Evolutionary conservation across 2,329 filamentous ascomycete species (phyloP).

Genomic region (Chaetomiaceae sp.): DNA sequence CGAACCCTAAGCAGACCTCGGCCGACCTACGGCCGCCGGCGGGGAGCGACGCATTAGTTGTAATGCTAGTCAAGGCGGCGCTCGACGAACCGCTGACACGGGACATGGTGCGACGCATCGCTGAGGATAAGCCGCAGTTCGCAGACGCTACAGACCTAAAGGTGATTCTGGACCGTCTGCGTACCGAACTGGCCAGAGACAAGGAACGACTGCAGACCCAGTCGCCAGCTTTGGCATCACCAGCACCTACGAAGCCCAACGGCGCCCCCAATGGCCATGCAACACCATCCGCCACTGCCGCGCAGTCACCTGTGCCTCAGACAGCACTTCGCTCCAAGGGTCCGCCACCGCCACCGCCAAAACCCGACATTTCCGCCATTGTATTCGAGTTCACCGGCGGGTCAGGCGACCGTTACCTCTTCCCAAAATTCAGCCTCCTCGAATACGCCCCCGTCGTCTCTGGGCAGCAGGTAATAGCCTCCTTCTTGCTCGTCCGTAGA

Average conservation of each 20-base stretch:
- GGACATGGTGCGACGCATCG: constrained; percentile 51
- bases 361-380: constrained; percentile 61
- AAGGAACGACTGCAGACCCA: constrained; percentile 25
- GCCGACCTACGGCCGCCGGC: constrained; percentile 49
- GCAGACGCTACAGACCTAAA: constrained; percentile 54
- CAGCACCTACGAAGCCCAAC: constrained; percentile 20
- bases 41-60: constrained; percentile 52
- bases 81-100: constrained; percentile 48
- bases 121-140: constrained; percentile 46
- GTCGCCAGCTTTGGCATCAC: constrained; percentile 15
- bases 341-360: constrained; percentile 46
- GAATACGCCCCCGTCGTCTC: constrained; percentile 55
- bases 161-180: constrained; percentile 46
- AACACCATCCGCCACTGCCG: constrained; percentile 8
- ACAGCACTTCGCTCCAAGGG: constrained; percentile 59
- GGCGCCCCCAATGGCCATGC: constrained; percentile 20
- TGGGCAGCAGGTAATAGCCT: constrained; percentile 63
- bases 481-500: constrained; percentile 72
- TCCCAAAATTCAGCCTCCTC: constrained; percentile 73
- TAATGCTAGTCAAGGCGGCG: constrained; percentile 53
- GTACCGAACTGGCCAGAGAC: constrained; percentile 40
- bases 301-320: constrained; percentile 29
- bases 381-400: constrained; percentile 65
- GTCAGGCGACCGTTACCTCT: constrained; percentile 70
- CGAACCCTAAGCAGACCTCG: constrained; percentile 54